These are phyloP conservation scores for Termitomyces sp. DNA, from an alignment of 768 basidiomycete genomes.

Conservation along the genomic window DNA sequence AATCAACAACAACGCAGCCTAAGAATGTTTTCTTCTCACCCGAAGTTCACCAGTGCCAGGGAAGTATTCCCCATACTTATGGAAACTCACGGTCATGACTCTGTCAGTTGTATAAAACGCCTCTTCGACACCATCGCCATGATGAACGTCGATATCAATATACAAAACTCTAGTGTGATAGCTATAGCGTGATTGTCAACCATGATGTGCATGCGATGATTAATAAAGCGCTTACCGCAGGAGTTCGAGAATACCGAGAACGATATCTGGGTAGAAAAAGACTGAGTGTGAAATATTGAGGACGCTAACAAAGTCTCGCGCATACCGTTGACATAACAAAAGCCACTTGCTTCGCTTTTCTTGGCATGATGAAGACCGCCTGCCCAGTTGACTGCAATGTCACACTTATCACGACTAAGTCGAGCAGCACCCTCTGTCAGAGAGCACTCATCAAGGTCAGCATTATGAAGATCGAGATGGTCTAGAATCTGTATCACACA, in stretches of 20 bases:
- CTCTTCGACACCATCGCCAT: slow-evolving; percentile 98
- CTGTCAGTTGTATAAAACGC: slow-evolving; percentile 99
- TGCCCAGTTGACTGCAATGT: slow-evolving; percentile 99
- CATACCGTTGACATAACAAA: slow-evolving; percentile 96
- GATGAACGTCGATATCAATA: slow-evolving; percentile 98
- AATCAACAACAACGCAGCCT: slow-evolving; percentile 2
- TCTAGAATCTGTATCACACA: slow-evolving; percentile 31
- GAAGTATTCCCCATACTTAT: slow-evolving; percentile 99
- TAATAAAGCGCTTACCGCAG: slow-evolving; percentile 52
- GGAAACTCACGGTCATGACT: slow-evolving; percentile 98
- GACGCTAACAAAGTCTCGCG: not conserved
- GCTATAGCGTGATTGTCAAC: slow-evolving; percentile 32
- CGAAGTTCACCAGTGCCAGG: slow-evolving; percentile 97
- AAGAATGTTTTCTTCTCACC: slow-evolving; percentile 37
- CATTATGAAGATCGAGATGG: not conserved
- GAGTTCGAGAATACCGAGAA: slow-evolving; percentile 93
- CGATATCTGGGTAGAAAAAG: slow-evolving; percentile 68
- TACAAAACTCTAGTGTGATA: slow-evolving; percentile 95
- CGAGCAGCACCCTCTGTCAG: slow-evolving; percentile 91
- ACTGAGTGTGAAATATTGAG: not conserved
- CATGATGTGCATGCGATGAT: not conserved
- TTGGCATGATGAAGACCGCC: slow-evolving; percentile 98
- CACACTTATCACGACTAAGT: slow-evolving; percentile 93
- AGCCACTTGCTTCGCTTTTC: slow-evolving; percentile 98
- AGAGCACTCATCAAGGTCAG: slow-evolving; percentile 5